Conservation (phyloP, 2,329 filamentous ascomycete species). For the Coniochaeta ligniaria region DNA sequence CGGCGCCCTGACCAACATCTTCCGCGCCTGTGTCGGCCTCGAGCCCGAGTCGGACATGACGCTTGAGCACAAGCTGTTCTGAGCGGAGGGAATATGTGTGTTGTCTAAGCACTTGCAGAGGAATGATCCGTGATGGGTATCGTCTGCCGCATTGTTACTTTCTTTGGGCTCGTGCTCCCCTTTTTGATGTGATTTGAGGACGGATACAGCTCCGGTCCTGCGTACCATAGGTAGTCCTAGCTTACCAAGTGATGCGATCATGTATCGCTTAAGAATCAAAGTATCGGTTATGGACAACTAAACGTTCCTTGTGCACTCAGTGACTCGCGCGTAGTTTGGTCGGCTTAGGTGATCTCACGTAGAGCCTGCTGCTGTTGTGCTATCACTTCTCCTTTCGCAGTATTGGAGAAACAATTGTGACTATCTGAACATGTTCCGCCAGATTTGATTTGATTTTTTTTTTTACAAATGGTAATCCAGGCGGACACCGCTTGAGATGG, state of each 20-base stretch:
- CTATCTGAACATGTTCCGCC: neutral
- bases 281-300: too few species aligned
- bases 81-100: too few species aligned
- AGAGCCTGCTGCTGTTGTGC: neutral
- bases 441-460: neutral
- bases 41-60: slow-evolving; percentile 99
- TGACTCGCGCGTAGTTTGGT: neutral
- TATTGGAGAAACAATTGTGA: neutral
- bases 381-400: neutral
- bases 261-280: too few species aligned
- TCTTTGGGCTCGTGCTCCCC: too few species aligned
- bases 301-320: neutral
- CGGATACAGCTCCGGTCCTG: too few species aligned
- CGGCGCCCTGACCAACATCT: slow-evolving; percentile 91
- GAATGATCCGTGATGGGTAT: too few species aligned
- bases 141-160: neutral
- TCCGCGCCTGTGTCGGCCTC: slow-evolving; percentile 92
- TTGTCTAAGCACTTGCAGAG: too few species aligned
- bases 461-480: neutral
- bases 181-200: too few species aligned
- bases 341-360: neutral
- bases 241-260: too few species aligned
- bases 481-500: neutral
- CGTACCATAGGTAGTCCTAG: too few species aligned
- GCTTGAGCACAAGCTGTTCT: slow-evolving; percentile 95